Base-by-base conservation (phyloP, 2,329 filamentous ascomycete species). In the Dothideomycetidae sp. region DNA sequence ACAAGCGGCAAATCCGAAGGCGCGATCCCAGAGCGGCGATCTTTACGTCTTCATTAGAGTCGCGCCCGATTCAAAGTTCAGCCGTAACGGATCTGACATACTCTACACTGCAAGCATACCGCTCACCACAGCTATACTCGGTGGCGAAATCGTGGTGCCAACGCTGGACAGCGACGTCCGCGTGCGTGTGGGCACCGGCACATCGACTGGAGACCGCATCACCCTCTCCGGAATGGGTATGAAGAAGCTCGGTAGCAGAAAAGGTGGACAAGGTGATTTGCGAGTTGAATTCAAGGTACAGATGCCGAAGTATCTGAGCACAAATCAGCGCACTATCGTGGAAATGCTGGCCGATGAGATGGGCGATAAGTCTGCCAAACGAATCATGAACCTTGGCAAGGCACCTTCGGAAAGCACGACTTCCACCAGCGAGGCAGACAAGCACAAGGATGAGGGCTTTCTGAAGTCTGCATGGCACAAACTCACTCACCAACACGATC, bases 261-360 rank as follows among this genome's bases (percentile, higher is more conserved):
- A 76, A 39, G 73, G 69, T 19, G 70, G 69, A 28, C 73, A 70
- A 18, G 90, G 90, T 46, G 90, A 98, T 53, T 63, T 98, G 42
- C 79, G 75, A 55, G 85, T 98, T 5, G 88, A 98, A 57, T 98
- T 93, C 70, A 84, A 84, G 57, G 82, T 98, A 31, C 66, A 73
- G 38, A 93, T 96, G 83, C 90, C 90, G 31, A 96, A 93, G 62
- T 94, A 88, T 52, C 68, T 98, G 46, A 84, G 73, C 38, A 73
- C 80, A 31, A 96, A 93, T 62, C 86, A 98, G 64, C 73, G 90
- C 37, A 92, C 83, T 1, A 81, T 98, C 42, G 63, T 93, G 31
- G 90, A 98, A 64, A 88, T 96, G 74, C 73, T 98, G 46, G 90
- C 90, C 5, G 86, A 98, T 51, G 90, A 98, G 64, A 80, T 98